These are phyloP conservation scores for Helotiales sp. DNA, from an alignment of 2,329 filamentous ascomycete genomes.

Conservation along the genomic window DNA sequence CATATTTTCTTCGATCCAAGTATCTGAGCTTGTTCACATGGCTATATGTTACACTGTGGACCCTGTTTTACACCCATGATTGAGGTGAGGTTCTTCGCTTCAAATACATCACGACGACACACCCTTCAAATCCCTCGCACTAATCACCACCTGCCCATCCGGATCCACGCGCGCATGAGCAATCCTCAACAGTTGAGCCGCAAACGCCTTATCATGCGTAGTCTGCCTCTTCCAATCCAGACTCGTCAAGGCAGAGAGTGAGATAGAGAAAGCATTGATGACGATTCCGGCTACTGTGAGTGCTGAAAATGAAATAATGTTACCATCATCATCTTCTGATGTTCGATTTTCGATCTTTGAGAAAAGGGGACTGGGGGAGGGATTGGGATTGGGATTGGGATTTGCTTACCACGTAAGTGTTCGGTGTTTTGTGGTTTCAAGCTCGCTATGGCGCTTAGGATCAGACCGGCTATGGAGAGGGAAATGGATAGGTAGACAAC, in stretches of 20 bases:
- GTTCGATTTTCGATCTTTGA: background rate
- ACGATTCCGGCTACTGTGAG: constrained; percentile 26
- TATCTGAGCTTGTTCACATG: background rate
- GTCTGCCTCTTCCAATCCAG: constrained; percentile 28
- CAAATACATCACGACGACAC: background rate
- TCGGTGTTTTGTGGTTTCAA: constrained; percentile 5
- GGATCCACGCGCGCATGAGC: constrained; percentile 24
- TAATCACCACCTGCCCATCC: constrained; percentile 15
- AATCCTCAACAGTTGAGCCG: constrained; percentile 21
- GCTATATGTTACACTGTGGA: too few relatives aligned
- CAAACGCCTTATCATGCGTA: constrained; percentile 27
- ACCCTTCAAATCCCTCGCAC: background rate
- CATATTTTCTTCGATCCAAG: background rate
- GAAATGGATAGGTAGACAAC: constrained; percentile 23
- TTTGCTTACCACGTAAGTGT: constrained; percentile 17
- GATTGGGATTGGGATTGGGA: too few relatives aligned
- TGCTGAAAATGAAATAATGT: constrained; percentile 22
- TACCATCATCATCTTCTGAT: too few relatives aligned
- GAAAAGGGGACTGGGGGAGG: too few relatives aligned
- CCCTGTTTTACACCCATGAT: background rate
- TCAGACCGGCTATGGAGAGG: constrained; percentile 19
- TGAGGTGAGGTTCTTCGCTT: background rate
- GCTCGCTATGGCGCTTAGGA: constrained; percentile 22
- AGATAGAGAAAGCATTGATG: constrained; percentile 25
- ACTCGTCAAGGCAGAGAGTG: constrained; percentile 26